A percentile compares a stretch with the other conserved stretches of the same genome.
Conservation (phyloP, 257 asterid genomes). For the Jaltomata sinuosa region DNA sequence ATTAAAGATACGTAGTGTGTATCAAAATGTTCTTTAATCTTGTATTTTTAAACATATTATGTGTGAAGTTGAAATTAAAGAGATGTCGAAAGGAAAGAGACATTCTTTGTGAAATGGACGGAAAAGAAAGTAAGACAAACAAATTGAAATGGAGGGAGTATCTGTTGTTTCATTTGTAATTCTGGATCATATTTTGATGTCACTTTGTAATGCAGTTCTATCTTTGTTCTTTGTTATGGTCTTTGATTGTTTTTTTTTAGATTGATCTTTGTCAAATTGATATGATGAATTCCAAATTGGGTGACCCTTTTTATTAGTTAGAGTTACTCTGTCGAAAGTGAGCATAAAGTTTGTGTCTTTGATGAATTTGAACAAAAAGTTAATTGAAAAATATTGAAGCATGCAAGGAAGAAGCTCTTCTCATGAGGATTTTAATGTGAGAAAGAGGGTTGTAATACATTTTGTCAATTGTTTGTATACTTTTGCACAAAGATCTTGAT, state of each 20-base stretch:
- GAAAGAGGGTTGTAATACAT: background rate
- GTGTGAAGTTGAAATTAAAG: too few species aligned
- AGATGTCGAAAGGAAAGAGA: too few species aligned
- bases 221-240: background rate
- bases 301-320: background rate
- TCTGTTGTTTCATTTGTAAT: background rate
- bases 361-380: background rate
- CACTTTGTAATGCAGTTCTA: background rate
- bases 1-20: too few species aligned
- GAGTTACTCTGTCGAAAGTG: background rate
- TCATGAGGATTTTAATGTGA: background rate
- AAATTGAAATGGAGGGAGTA: too few species aligned
- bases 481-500: background rate
- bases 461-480: background rate
- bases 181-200: background rate
- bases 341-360: background rate
- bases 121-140: too few species aligned
- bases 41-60: too few species aligned
- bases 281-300: background rate
- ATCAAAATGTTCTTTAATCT: too few species aligned
- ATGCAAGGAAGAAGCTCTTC: background rate
- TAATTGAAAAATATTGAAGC: background rate
- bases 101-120: too few species aligned
- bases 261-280: background rate
- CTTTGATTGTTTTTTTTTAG: too few species aligned